Evolutionary conservation across 306 rosid genomes (phyloP).

Genomic region (Cucurbita argyrosperma): DNA sequence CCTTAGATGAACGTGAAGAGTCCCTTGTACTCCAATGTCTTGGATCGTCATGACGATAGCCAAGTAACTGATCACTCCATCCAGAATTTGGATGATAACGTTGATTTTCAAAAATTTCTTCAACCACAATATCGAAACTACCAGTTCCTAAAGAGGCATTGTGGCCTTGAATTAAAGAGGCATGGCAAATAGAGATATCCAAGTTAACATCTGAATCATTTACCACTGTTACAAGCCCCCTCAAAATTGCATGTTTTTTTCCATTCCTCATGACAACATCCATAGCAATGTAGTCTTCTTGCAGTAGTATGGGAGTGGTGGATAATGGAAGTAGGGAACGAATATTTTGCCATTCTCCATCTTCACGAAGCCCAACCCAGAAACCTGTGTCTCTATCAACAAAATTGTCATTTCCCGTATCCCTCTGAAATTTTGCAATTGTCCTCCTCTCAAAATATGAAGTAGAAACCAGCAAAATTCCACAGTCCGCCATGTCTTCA

Average conservation of each 20-base stretch:
- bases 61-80: conserved; percentile 50
- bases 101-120: conserved; percentile 67
- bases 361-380: conserved; percentile 53
- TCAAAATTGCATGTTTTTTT: conserved; percentile 74
- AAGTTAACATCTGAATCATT: conserved; percentile 68
- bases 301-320: conserved; percentile 56
- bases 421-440: conserved; percentile 50
- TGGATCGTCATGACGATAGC: conserved; percentile 25
- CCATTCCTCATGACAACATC: conserved; percentile 87
- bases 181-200: conserved; percentile 38
- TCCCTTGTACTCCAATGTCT: conserved; percentile 61
- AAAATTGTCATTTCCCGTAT: conserved; percentile 21
- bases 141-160: conserved; percentile 21
- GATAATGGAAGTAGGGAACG: conserved; percentile 83
- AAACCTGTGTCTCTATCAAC: conserved; percentile 66
- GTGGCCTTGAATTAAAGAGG: conserved; percentile 25
- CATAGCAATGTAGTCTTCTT: conserved; percentile 58
- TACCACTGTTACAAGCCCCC: conserved; percentile 73
- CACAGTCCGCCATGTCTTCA: conserved; percentile 30
- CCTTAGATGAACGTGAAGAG: conserved; percentile 53
- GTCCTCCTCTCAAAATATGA: conserved; percentile 72
- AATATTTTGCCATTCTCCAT: conserved; percentile 62
- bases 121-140: conserved; percentile 18
- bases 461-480: conserved; percentile 53
- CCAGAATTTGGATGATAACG: conserved; percentile 44